Conservation (phyloP, 1,284 basidiomycete species). For the Mycena sp. region DNA sequence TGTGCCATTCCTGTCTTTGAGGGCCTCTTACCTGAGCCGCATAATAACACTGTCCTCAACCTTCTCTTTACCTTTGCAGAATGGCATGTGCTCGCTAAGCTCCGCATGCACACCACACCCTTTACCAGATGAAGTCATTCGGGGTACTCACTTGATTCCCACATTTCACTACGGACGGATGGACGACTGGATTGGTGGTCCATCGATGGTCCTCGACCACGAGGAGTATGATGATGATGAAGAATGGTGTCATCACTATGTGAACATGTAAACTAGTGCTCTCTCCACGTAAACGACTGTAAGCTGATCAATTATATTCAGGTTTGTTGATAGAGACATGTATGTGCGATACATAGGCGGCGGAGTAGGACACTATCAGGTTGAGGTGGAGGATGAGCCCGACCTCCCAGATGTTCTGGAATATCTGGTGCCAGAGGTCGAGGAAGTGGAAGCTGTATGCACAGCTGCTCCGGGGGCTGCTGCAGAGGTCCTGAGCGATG, state of each 20-base stretch:
- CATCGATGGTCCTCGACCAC: neutral
- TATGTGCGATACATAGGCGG: too few species aligned
- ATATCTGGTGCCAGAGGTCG: neutral
- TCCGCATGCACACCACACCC: conserved; percentile 42
- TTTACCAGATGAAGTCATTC: neutral
- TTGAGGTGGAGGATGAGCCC: neutral
- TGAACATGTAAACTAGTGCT: too few species aligned
- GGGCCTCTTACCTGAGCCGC: conserved; percentile 39
- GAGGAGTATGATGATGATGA: neutral
- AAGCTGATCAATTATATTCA: too few species aligned
- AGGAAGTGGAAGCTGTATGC: neutral
- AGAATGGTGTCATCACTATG: neutral
- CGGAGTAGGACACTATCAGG: too few species aligned
- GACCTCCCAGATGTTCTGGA: neutral
- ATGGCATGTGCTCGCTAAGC: conserved; percentile 49
- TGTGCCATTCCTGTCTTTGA: conserved; percentile 46
- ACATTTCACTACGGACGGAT: neutral
- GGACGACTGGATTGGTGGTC: too few species aligned
- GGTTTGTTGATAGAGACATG: too few species aligned
- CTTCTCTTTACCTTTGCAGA: conserved; percentile 39
- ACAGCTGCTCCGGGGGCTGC: neutral
- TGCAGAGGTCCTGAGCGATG: too few species aligned
- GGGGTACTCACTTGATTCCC: neutral
- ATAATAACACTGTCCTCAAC: conserved; percentile 35
- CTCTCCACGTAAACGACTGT: too few species aligned